A percentile compares a stretch with the other conserved stretches of the same genome.
Conservation (phyloP, 768 basidiomycete genomes). For the Lactifluus pinguis region DNA sequence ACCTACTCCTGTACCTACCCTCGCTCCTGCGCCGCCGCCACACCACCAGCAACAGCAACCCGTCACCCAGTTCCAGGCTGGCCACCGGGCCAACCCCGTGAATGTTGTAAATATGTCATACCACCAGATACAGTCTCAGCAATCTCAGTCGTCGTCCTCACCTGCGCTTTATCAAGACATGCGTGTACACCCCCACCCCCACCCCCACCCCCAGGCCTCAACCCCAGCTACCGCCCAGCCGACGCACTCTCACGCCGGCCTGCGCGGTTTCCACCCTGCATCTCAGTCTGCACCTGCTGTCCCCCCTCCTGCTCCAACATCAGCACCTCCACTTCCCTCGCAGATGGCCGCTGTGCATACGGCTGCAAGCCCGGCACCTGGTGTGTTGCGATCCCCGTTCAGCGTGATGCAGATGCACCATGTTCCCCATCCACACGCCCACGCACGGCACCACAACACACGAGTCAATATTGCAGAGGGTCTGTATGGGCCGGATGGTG, state of each 20-base stretch:
- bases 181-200: conserved; percentile 19
- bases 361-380: conserved; percentile 4
- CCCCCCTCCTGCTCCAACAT: conserved; percentile 2
- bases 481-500: conserved; percentile 19
- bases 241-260: conserved; percentile 9
- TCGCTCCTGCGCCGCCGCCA: conserved; percentile 16
- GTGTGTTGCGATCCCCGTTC: conserved; percentile 51
- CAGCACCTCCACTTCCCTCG: conserved; percentile 3
- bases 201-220: conserved; percentile 1
- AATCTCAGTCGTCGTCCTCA: conserved; percentile 19
- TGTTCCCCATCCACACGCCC: conserved; percentile 71
- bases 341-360: conserved; percentile 1
- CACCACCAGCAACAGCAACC: conserved; percentile 8
- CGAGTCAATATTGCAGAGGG: conserved; percentile 32
- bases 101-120: conserved; percentile 10
- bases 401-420: conserved; percentile 61
- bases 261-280: conserved; percentile 8
- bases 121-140: conserved; percentile 19
- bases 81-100: conserved; percentile 2
- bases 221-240: background rate
- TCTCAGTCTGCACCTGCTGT: background rate
- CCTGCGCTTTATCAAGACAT: conserved; percentile 16
- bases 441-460: conserved; percentile 63
- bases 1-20: background rate
- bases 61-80: background rate